Evolutionary conservation across 768 basidiomycete species (phyloP).

Genomic region (Cystobasidium onofrii): DNA sequence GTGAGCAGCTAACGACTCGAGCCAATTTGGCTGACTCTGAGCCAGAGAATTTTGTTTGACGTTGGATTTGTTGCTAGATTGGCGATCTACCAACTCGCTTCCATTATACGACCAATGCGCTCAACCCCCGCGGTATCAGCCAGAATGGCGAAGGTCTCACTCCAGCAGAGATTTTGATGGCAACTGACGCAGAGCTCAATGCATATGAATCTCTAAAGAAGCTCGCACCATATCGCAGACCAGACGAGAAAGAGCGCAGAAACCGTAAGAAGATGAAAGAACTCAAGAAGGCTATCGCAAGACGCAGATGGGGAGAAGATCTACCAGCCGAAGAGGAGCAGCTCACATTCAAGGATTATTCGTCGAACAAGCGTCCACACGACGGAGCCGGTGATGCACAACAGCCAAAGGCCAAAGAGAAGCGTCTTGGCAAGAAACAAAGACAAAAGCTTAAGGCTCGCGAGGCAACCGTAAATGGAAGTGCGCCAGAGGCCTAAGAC

Average conservation of each 20-base stretch:
- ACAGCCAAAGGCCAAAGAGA: constrained; percentile 29
- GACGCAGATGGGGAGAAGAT: constrained; percentile 47
- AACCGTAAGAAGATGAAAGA: constrained; percentile 54
- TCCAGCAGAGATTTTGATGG: constrained; percentile 77
- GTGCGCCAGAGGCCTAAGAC: background rate
- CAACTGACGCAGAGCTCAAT: constrained; percentile 87
- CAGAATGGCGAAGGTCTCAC: constrained; percentile 52
- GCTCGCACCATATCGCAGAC: constrained; percentile 80
- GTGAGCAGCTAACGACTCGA: constrained; percentile 53
- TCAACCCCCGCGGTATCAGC: constrained; percentile 39
- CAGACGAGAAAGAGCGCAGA: constrained; percentile 52
- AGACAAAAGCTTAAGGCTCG: constrained; percentile 16
- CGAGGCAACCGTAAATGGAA: background rate
- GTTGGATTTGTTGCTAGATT: constrained; percentile 53
- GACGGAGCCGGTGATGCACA: background rate
- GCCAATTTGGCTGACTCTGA: too few species aligned
- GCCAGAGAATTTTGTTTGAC: background rate
- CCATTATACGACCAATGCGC: constrained; percentile 72
- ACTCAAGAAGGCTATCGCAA: constrained; percentile 38
- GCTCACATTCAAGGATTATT: constrained; percentile 44
- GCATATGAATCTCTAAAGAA: constrained; percentile 80
- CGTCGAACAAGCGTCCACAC: constrained; percentile 35
- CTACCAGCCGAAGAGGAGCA: constrained; percentile 37
- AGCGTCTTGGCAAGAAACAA: constrained; percentile 34
- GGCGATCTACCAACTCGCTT: constrained; percentile 86